These are phyloP conservation scores for Schizophyllum amplum DNA, from an alignment of 1,284 basidiomycete species.

Conservation along the genomic window DNA sequence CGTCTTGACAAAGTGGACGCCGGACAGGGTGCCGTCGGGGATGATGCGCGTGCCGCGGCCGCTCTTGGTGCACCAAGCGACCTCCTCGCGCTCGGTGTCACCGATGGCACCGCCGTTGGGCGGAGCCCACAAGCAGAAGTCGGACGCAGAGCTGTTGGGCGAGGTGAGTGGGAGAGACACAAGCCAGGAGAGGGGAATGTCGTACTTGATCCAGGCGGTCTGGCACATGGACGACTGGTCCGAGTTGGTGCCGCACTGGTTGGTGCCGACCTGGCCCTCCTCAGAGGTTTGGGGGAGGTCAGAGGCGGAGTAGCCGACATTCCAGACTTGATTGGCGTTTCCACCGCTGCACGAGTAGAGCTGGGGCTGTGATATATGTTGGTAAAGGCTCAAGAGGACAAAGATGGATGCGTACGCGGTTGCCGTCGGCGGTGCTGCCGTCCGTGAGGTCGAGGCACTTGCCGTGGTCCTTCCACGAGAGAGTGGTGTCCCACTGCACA, in stretches of 20 bases:
- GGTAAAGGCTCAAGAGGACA: not conserved
- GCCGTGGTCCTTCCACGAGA: constrained; percentile 37
- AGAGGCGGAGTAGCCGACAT: constrained; percentile 35
- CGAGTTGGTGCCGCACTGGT: constrained; percentile 43
- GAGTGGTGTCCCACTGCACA: constrained; percentile 26
- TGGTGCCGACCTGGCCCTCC: constrained; percentile 46
- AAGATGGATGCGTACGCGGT: constrained; percentile 21
- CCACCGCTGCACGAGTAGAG: constrained; percentile 31
- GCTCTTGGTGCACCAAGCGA: constrained; percentile 71
- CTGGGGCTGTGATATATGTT: constrained; percentile 25
- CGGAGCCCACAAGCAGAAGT: constrained; percentile 62
- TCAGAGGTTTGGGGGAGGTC: constrained; percentile 38
- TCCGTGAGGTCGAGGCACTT: constrained; percentile 40
- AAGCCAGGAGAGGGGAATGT: constrained; percentile 24
- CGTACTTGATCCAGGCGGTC: constrained; percentile 44
- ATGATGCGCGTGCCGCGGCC: constrained; percentile 61
- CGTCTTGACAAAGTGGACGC: constrained; percentile 61
- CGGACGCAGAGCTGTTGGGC: constrained; percentile 38
- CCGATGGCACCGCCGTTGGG: constrained; percentile 40
- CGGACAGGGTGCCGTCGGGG: constrained; percentile 51
- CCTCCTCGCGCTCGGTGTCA: constrained; percentile 58
- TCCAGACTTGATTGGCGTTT: constrained; percentile 41
- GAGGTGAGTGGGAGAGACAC: constrained; percentile 37
- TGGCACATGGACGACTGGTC: constrained; percentile 47
- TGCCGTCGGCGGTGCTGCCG: constrained; percentile 31